Percentiles rank a stretch among this genome's conserved stretches.
Conservation (phyloP, 768 basidiomycete species). For the Termitomyces sp. region DNA sequence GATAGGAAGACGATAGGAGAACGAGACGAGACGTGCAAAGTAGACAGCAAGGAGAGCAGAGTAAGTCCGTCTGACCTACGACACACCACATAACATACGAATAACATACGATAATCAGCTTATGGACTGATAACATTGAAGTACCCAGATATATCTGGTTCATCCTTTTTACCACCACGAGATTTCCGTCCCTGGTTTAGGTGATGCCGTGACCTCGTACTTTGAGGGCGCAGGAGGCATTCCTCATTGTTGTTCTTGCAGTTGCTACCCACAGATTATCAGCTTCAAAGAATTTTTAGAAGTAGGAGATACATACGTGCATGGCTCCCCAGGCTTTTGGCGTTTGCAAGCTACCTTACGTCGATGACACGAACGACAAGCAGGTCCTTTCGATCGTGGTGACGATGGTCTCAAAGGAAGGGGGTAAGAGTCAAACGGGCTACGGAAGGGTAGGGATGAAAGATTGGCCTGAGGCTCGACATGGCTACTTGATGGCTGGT, state of each 20-base stretch:
- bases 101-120: too few species aligned
- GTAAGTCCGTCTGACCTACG: not conserved
- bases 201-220: not conserved
- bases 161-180: not conserved
- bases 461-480: too few species aligned
- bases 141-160: not conserved
- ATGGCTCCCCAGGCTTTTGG: not conserved
- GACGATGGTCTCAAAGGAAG: not conserved
- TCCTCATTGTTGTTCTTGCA: not conserved
- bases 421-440: not conserved
- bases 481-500: too few species aligned
- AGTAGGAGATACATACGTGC: not conserved
- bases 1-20: too few species aligned
- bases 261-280: not conserved
- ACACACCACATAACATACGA: too few species aligned
- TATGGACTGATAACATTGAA: not conserved
- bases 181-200: not conserved
- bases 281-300: not conserved
- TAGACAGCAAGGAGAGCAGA: not conserved
- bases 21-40: not conserved
- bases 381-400: not conserved
- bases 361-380: constrained; percentile 3
- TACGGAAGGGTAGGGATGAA: too few species aligned
- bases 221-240: not conserved
- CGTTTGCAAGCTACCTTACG: constrained; percentile 9